A percentile compares a stretch with the other conserved stretches of the same genome.
phyloP scores from a whole-genome alignment of 73 alveolate genomes.

The Paraurostyla sp. region DNA sequence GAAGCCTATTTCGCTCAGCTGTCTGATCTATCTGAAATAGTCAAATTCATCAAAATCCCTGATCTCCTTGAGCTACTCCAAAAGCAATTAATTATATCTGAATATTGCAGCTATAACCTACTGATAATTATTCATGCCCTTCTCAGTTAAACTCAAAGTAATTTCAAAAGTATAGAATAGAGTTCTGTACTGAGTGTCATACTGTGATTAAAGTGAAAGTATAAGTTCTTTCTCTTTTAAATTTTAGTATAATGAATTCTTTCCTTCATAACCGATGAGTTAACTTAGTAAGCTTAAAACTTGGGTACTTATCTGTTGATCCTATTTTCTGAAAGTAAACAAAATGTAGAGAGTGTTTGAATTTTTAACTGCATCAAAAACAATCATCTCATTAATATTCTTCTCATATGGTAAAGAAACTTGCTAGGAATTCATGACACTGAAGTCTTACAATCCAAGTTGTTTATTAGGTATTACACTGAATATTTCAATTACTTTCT shows the following conservation, averaged over 20 bases:
- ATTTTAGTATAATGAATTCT: background rate
- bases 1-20: constrained; percentile 28
- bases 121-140: constrained; percentile 31
- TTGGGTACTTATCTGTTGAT: background rate
- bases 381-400: constrained; percentile 22
- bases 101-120: constrained; percentile 23
- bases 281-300: background rate
- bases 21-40: constrained; percentile 17
- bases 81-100: background rate
- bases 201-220: background rate
- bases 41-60: constrained; percentile 45
- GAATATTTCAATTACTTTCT: constrained; percentile 26
- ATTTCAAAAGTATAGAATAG: constrained; percentile 25
- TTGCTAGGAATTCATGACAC: background rate
- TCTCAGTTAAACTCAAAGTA: constrained; percentile 22
- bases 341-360: background rate
- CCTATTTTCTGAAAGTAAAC: constrained; percentile 1
- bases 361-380: constrained; percentile 16
- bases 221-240: constrained; percentile 1
- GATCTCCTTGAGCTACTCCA: background rate
- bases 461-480: constrained; percentile 33
- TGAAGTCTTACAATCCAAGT: background rate
- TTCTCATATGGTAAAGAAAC: constrained; percentile 5
- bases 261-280: constrained; percentile 43
- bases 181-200: constrained; percentile 19